A percentile compares a stretch with the other conserved stretches of the same genome.
phyloP scores from a whole-genome alignment of 352 stramenopile genomes.

The Phytophthora tubulina region DNA sequence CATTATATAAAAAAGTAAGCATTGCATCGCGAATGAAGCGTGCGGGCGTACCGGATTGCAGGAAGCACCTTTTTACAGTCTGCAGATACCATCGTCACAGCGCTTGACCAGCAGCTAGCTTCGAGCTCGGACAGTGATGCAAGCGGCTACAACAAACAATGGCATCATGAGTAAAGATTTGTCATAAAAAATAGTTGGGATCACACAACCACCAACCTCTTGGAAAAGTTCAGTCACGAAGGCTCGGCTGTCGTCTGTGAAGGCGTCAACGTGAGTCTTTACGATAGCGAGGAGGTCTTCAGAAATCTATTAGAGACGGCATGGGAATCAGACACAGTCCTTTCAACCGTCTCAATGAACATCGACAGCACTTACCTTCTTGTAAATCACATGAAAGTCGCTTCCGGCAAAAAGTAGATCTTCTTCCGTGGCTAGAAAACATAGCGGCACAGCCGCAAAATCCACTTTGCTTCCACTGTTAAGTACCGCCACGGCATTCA shows the following conservation, averaged over 20 bases:
- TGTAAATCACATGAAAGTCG: slow-evolving; percentile 72
- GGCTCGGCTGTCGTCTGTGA: slow-evolving; percentile 52
- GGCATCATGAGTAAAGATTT: too few relatives aligned
- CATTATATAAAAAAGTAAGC: too few relatives aligned
- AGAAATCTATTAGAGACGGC: slow-evolving; percentile 55
- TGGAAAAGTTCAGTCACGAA: slow-evolving; percentile 66
- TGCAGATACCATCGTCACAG: slow-evolving; percentile 64
- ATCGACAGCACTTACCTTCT: slow-evolving; percentile 52
- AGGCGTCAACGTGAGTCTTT: slow-evolving; percentile 40
- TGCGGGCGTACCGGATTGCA: slow-evolving; percentile 65
- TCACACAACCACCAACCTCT: slow-evolving; percentile 36
- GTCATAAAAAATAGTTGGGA: not conserved
- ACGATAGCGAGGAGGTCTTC: slow-evolving; percentile 55
- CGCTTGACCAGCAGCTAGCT: slow-evolving; percentile 69
- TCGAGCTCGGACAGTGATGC: slow-evolving; percentile 55
- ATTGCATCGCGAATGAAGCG: not conserved
- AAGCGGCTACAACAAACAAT: slow-evolving; percentile 48
- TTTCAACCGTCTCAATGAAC: not conserved
- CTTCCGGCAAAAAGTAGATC: slow-evolving; percentile 77
- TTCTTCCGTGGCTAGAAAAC: slow-evolving; percentile 62
- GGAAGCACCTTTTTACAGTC: slow-evolving; percentile 91
- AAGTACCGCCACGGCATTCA: slow-evolving; percentile 53
- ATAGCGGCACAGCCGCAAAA: slow-evolving; percentile 50
- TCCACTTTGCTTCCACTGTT: slow-evolving; percentile 60
- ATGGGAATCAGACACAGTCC: slow-evolving; percentile 1